These are phyloP conservation scores for Linum lewisii DNA, from an alignment of 345 rosid genomes.

Conservation along the genomic window DNA sequence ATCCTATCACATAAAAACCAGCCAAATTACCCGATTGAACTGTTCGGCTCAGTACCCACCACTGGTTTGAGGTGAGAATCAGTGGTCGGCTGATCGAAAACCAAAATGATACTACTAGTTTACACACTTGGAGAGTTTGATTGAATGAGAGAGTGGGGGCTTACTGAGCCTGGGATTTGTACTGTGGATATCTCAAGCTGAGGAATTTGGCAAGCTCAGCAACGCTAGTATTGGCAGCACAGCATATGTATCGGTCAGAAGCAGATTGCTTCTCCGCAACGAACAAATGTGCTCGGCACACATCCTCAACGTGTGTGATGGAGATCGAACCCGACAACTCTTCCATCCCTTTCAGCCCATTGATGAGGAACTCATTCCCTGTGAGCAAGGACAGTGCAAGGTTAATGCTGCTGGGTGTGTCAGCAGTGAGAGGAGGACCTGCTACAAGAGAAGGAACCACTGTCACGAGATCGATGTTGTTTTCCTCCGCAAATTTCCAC, in stretches of 20 bases:
- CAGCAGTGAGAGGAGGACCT: conserved; percentile 49
- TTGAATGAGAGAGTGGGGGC: conserved; percentile 4
- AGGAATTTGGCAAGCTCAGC: conserved; percentile 59
- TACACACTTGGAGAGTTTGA: not conserved
- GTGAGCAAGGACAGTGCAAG: conserved; percentile 53
- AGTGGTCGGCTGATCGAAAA: no score
- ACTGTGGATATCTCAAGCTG: conserved; percentile 50
- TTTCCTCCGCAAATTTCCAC: conserved; percentile 51
- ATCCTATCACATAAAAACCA: conserved; percentile 30
- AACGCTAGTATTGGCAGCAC: conserved; percentile 54
- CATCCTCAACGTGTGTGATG: conserved; percentile 65
- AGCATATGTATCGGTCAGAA: conserved; percentile 71
- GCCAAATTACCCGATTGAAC: no score
- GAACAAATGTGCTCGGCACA: conserved; percentile 72
- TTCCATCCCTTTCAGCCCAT: conserved; percentile 70
- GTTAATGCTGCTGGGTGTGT: conserved; percentile 45
- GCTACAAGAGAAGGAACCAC: conserved; percentile 61
- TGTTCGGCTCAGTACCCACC: no score
- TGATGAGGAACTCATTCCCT: conserved; percentile 49
- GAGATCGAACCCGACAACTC: conserved; percentile 81
- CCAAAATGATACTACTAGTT: no score
- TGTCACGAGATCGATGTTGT: conserved; percentile 60
- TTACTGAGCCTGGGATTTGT: conserved; percentile 61
- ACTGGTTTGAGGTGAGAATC: no score
- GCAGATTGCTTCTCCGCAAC: conserved; percentile 74